Evolutionary conservation across 805 yeast genomes (phyloP).

Genomic region (Phaffomyces antillensis): DNA sequence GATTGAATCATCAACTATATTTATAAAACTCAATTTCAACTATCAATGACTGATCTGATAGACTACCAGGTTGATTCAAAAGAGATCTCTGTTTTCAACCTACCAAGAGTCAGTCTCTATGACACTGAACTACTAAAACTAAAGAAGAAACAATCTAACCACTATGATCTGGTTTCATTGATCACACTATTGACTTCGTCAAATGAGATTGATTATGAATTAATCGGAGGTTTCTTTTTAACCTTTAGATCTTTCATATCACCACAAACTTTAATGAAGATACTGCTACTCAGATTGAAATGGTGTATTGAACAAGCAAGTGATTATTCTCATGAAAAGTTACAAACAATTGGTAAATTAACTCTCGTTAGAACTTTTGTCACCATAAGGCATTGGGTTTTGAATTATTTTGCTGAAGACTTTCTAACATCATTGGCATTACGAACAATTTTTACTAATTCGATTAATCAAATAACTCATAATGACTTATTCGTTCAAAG

Average conservation of each 20-base stretch:
- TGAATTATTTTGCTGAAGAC: constrained; percentile 83
- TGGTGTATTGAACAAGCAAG: constrained; percentile 54
- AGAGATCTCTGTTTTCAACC: constrained; percentile 3
- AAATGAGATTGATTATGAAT: constrained; percentile 54
- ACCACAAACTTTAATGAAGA: constrained; percentile 48
- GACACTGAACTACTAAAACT: not conserved
- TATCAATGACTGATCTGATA: constrained; percentile 6
- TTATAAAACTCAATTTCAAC: too few relatives aligned
- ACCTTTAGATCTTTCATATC: constrained; percentile 69
- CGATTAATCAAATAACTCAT: constrained; percentile 18
- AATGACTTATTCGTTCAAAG: constrained; percentile 25
- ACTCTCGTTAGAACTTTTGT: constrained; percentile 80
- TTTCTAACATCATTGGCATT: constrained; percentile 50
- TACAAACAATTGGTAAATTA: constrained; percentile 48
- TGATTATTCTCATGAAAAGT: constrained; percentile 21
- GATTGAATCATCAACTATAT: too few relatives aligned
- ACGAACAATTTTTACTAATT: constrained; percentile 37
- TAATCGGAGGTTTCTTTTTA: constrained; percentile 79
- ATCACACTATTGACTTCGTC: constrained; percentile 18
- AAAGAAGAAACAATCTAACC: not conserved
- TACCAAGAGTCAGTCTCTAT: constrained; percentile 1
- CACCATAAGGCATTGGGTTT: constrained; percentile 79
- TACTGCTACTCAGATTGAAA: constrained; percentile 55
- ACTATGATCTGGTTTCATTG: constrained; percentile 8
- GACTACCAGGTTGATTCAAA: constrained; percentile 2